phyloP scores from a whole-genome alignment of 352 stramenopile genomes.

The Salisapilia sapeloensis region DNA sequence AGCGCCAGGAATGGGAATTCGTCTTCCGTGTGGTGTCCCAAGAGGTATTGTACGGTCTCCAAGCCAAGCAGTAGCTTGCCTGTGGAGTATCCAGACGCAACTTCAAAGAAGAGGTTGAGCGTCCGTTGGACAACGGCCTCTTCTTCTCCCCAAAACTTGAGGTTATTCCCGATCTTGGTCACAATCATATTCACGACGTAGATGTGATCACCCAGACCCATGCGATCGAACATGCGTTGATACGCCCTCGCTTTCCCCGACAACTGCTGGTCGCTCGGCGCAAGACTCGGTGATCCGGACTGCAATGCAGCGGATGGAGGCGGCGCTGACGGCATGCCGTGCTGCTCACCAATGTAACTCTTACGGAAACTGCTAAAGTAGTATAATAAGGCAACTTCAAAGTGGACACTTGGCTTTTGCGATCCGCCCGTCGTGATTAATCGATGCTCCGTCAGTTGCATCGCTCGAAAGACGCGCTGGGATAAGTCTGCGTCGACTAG shows the following conservation, averaged over 20 bases:
- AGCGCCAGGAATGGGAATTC: conserved; percentile 95
- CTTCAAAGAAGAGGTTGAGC: conserved; percentile 93
- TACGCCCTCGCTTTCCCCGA: conserved; percentile 92
- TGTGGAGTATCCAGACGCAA: conserved; percentile 92
- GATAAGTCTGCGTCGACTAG: conserved; percentile 92
- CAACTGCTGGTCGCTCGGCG: conserved; percentile 38
- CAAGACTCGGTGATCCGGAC: conserved; percentile 66
- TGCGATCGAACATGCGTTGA: conserved; percentile 94
- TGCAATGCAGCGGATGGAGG: conserved; percentile 34
- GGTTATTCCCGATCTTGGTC: conserved; percentile 97
- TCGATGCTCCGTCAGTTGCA: conserved; percentile 91
- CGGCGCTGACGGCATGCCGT: conserved; percentile 68
- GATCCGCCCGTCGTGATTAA: conserved; percentile 77
- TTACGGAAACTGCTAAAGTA: conserved; percentile 93
- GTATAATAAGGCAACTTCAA: conserved; percentile 92
- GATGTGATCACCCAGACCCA: conserved; percentile 94
- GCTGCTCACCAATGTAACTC: conserved; percentile 85
- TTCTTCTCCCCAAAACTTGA: conserved; percentile 96
- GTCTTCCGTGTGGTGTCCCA: conserved; percentile 91
- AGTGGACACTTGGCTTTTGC: conserved; percentile 79
- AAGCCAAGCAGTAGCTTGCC: conserved; percentile 95
- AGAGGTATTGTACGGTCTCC: conserved; percentile 94
- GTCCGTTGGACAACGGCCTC: conserved; percentile 93
- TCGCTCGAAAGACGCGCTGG: conserved; percentile 90
- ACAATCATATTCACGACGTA: conserved; percentile 97